phyloP scores from a whole-genome alignment of 305 asterid species.

The Fraxinus greggii region DNA sequence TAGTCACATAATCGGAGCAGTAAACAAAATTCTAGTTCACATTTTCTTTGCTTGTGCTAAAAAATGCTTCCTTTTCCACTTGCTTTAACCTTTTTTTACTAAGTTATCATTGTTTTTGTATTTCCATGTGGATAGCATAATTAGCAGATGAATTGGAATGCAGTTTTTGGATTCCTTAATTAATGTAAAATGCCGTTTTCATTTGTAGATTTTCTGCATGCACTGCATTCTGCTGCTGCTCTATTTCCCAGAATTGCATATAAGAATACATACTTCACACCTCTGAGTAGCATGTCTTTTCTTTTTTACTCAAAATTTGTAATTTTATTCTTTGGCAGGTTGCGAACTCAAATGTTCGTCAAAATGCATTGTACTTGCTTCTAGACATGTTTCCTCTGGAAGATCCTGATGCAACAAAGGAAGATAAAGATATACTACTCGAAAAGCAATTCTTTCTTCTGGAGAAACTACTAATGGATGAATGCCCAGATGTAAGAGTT shows the following conservation, averaged over 20 bases:
- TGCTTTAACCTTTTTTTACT: not conserved
- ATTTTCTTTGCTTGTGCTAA: constrained; percentile 18
- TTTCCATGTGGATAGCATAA: constrained; percentile 13
- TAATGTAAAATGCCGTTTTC: not conserved
- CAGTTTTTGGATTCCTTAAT: not conserved
- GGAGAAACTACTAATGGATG: constrained; percentile 83
- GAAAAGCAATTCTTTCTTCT: constrained; percentile 81
- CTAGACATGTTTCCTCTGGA: constrained; percentile 90
- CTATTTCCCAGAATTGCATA: not conserved
- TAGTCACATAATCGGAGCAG: not conserved
- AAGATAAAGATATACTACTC: constrained; percentile 66
- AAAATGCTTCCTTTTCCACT: not conserved
- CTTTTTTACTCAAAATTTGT: not conserved
- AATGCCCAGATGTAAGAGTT: constrained; percentile 80
- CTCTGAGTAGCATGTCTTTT: constrained; percentile 14
- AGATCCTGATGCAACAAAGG: constrained; percentile 90
- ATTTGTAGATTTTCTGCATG: not conserved
- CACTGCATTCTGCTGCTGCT: not conserved
- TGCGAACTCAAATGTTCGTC: constrained; percentile 93
- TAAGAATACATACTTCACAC: not conserved
- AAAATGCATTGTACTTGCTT: constrained; percentile 77
- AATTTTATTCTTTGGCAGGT: constrained; percentile 49
- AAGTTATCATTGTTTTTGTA: not conserved
- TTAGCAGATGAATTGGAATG: not conserved
- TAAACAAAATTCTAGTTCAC: not conserved